phyloP scores from a whole-genome alignment of 192 early-diverging fungal genomes.

The Entrophospora sp. region DNA sequence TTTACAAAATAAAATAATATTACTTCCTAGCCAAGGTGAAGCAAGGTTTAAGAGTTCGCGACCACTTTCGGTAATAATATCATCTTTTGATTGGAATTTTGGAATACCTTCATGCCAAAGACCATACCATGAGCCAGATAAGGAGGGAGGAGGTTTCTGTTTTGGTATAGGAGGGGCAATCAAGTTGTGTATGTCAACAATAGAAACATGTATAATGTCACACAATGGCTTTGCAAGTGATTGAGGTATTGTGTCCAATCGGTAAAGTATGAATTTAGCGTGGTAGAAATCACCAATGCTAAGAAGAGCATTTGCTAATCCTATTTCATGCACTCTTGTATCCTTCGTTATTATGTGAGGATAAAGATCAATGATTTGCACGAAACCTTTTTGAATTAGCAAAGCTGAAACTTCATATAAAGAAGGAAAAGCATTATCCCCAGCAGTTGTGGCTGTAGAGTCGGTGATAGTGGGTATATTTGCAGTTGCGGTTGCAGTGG shows the following conservation, averaged over 20 bases:
- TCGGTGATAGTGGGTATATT: too few species aligned
- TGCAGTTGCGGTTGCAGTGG: too few species aligned
- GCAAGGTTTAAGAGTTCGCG: background rate
- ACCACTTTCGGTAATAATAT: background rate
- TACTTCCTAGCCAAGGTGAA: constrained; percentile 13
- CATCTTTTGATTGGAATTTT: constrained; percentile 2
- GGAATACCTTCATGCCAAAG: constrained; percentile 6
- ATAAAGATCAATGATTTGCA: too few species aligned
- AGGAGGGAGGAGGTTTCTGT: background rate
- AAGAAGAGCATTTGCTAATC: constrained; percentile 49
- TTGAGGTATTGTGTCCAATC: constrained; percentile 43
- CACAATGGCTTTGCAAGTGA: constrained; percentile 52
- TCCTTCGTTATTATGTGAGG: constrained; percentile 9
- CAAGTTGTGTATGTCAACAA: constrained; percentile 45
- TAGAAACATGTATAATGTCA: constrained; percentile 45
- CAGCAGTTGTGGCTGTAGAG: too few species aligned
- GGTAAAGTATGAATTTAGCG: constrained; percentile 41
- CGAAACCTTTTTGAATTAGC: too few species aligned
- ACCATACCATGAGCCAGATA: constrained; percentile 9
- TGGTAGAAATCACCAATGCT: constrained; percentile 52
- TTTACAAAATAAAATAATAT: background rate
- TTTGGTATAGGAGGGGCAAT: constrained; percentile 28
- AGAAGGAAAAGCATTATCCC: too few species aligned
- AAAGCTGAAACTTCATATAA: too few species aligned
- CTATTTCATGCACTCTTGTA: constrained; percentile 53